phyloP scores from a whole-genome alignment of 495 filamentous ascomycete species.

The Rostrohypoxylon terebratum region DNA sequence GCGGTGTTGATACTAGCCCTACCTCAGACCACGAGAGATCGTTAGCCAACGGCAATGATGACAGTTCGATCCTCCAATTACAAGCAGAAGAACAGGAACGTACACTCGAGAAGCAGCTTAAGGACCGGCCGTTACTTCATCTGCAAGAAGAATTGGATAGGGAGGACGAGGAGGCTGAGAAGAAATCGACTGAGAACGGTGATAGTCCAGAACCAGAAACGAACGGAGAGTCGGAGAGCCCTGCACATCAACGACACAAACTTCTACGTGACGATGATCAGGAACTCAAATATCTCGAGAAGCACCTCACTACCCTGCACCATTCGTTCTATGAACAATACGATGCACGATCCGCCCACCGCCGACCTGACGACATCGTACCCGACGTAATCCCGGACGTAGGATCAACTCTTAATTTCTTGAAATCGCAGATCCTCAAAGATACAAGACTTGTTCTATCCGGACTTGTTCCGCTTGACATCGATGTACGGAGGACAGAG shows the following conservation, averaged over 20 bases:
- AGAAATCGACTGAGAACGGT: slow-evolving; percentile 58
- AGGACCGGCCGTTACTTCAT: slow-evolving; percentile 85
- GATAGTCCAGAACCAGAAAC: slow-evolving; percentile 43
- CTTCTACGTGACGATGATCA: slow-evolving; percentile 85
- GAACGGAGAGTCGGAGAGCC: slow-evolving; percentile 49
- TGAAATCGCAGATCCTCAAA: slow-evolving; percentile 78
- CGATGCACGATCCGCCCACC: slow-evolving; percentile 58
- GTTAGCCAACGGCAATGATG: slow-evolving; percentile 75
- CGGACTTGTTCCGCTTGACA: slow-evolving; percentile 83
- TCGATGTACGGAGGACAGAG: slow-evolving; percentile 80
- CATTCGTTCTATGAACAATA: slow-evolving; percentile 84
- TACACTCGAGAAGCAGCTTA: slow-evolving; percentile 86
- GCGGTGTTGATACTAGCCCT: slow-evolving; percentile 13
- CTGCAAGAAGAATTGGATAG: slow-evolving; percentile 90
- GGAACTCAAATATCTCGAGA: slow-evolving; percentile 79
- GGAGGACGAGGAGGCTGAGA: slow-evolving; percentile 75
- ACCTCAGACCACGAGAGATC: slow-evolving; percentile 48
- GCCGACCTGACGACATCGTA: slow-evolving; percentile 38
- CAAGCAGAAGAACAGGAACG: slow-evolving; percentile 87
- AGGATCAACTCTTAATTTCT: slow-evolving; percentile 78
- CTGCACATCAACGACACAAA: slow-evolving; percentile 71
- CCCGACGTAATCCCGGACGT: slow-evolving; percentile 83
- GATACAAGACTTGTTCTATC: slow-evolving; percentile 84
- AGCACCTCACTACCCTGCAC: slow-evolving; percentile 80
- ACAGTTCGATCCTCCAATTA: slow-evolving; percentile 74